A percentile compares a stretch with the other conserved stretches of the same genome.
Evolutionary conservation across 257 asterid genomes (phyloP).

Genomic region (Nicotiana obtusifolia): DNA sequence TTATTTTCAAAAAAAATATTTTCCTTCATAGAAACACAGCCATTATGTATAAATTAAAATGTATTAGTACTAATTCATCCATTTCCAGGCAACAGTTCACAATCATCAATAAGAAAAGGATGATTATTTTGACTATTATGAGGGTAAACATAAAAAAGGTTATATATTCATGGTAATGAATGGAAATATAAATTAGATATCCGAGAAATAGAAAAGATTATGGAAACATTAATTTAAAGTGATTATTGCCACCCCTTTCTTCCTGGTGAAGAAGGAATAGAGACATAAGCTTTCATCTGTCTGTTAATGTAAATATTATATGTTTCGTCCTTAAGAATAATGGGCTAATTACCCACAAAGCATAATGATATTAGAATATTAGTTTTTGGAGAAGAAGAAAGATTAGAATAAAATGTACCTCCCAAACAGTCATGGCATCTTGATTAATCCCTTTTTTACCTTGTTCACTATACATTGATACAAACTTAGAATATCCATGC

Average conservation of each 20-base stretch:
- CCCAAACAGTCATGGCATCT: conserved; percentile 98
- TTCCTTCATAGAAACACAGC: too few species aligned
- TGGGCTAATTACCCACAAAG: not conserved
- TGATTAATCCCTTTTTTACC: conserved; percentile 73
- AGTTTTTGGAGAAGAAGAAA: not conserved
- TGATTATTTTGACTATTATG: not conserved
- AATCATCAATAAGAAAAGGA: not conserved
- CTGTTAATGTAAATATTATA: too few species aligned
- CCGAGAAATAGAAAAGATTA: not conserved
- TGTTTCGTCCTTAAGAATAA: too few species aligned
- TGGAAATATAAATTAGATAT: not conserved
- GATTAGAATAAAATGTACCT: conserved; percentile 28
- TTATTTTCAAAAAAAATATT: too few species aligned
- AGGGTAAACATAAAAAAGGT: not conserved
- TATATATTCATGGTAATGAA: not conserved
- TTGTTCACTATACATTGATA: conserved; percentile 62
- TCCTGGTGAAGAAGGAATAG: too few species aligned
- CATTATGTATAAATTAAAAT: not conserved
- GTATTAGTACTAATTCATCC: not conserved
- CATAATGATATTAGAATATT: not conserved
- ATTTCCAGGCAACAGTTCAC: not conserved
- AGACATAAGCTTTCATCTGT: too few species aligned
- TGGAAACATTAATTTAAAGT: not conserved
- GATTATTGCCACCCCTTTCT: too few species aligned
- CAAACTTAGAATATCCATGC: conserved; percentile 63